These are phyloP conservation scores for Mychonastes homosphaera DNA, from an alignment of 139 green algal genomes.

Conservation along the genomic window DNA sequence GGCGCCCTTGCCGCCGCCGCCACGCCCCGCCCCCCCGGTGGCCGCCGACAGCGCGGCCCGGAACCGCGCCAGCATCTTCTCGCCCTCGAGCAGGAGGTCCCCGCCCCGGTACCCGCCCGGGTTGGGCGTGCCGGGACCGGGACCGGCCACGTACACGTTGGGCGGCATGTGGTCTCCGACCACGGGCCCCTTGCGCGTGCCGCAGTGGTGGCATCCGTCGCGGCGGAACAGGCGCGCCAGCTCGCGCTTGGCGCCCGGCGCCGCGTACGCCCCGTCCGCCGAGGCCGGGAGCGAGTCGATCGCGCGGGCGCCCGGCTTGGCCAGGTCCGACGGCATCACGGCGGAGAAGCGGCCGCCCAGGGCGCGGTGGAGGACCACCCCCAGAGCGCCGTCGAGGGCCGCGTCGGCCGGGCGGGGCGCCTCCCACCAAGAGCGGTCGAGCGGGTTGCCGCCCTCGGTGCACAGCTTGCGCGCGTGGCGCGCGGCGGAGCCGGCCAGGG, in stretches of 20 bases:
- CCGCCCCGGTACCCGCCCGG: no score
- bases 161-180: conserved; percentile 78
- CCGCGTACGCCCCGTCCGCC: conserved; percentile 35
- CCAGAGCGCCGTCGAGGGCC: conserved; percentile 40
- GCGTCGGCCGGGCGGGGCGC: conserved; percentile 26
- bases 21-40: no score
- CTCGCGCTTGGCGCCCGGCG: conserved; percentile 21
- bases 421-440: conserved; percentile 8
- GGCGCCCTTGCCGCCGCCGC: no score
- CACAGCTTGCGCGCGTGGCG: conserved; percentile 15
- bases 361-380: conserved; percentile 39
- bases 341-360: conserved; percentile 49
- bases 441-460: conserved; percentile 6
- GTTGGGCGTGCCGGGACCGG: no score
- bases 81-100: conserved; percentile 27
- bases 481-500: conserved; percentile 38
- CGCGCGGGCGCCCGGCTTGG: conserved; percentile 45
- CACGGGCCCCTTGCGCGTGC: conserved; percentile 25
- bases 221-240: conserved; percentile 34
- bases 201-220: conserved; percentile 75
- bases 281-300: conserved; percentile 42
- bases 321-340: conserved; percentile 62
- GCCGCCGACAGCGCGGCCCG: background rate
- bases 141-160: no score
- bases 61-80: background rate